Percentiles rank a stretch among this genome's conserved stretches.
phyloP scores from a whole-genome alignment of 441 rosid genomes.

The Flueggea neowawraea region DNA sequence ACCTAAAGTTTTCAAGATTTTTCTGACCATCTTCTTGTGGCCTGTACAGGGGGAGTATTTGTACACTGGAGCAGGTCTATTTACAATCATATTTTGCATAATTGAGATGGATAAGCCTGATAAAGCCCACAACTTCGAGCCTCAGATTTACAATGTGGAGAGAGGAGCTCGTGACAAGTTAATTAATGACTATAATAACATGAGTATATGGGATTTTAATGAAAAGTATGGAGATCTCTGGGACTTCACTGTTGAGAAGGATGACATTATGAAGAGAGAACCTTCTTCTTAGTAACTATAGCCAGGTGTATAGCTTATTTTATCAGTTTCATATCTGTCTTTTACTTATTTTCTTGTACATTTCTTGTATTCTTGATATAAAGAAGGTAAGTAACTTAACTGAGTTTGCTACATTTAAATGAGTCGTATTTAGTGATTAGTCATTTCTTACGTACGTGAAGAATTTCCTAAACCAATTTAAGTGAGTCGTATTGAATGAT shows the following conservation, averaged over 20 bases:
- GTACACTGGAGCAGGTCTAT: constrained; percentile 76
- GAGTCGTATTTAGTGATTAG: too few species aligned
- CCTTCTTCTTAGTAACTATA: constrained; percentile 3
- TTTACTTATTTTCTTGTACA: background rate
- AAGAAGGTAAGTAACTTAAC: too few species aligned
- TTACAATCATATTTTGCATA: constrained; percentile 52
- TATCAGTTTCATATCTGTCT: background rate
- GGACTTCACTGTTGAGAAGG: constrained; percentile 74
- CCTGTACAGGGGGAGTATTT: constrained; percentile 65
- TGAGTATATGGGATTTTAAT: constrained; percentile 92
- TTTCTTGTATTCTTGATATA: too few species aligned
- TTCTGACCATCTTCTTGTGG: background rate
- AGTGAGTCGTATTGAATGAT: too few species aligned
- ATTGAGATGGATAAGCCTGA: constrained; percentile 94
- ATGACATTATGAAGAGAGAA: constrained; percentile 58
- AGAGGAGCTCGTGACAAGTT: constrained; percentile 91
- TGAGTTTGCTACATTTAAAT: too few species aligned
- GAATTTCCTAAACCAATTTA: too few species aligned
- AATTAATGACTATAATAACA: constrained; percentile 72
- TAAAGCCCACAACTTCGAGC: constrained; percentile 87
- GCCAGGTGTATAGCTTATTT: constrained; percentile 2
- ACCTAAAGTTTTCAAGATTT: background rate
- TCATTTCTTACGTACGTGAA: too few species aligned
- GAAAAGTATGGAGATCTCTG: constrained; percentile 89
- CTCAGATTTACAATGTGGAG: constrained; percentile 83